phyloP scores from a whole-genome alignment of 1,139 yeast species.

The Ogataea hybrid region DNA sequence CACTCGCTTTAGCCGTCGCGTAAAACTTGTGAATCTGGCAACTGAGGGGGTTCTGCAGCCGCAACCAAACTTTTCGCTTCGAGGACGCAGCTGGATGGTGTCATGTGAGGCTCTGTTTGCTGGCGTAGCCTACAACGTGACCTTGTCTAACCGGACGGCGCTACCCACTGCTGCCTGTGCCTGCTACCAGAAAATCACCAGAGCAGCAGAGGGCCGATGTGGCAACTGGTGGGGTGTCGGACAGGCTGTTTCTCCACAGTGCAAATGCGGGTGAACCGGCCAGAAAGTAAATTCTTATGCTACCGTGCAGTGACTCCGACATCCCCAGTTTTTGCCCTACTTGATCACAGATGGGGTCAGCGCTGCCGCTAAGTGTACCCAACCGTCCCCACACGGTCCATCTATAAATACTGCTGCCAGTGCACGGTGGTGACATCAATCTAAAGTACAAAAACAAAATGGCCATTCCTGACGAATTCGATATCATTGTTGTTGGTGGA shows the following conservation, averaged over 20 bases:
- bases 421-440: neutral
- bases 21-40: slow-evolving; percentile 4
- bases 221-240: neutral
- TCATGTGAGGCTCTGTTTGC: neutral
- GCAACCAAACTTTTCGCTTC: neutral
- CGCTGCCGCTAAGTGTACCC: slow-evolving; percentile 10
- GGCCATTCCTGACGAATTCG: slow-evolving; percentile 30
- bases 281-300: neutral
- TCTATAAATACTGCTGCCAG: slow-evolving; percentile 3
- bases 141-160: neutral
- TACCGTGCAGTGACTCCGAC: neutral
- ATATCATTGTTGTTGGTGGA: slow-evolving; percentile 35
- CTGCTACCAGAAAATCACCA: neutral
- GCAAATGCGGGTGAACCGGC: neutral
- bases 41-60: slow-evolving; percentile 3
- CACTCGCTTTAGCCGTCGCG: slow-evolving; percentile 5
- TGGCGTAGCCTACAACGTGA: neutral
- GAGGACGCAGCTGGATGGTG: too few species aligned
- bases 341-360: slow-evolving; percentile 12
- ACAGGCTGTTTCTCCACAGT: neutral
- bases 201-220: neutral
- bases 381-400: slow-evolving; percentile 5
- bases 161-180: too few species aligned
- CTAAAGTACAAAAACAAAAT: slow-evolving; percentile 9
- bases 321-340: slow-evolving; percentile 8